Conservation (phyloP, 1,284 basidiomycete species). For the Exobasidium rhododendri region DNA sequence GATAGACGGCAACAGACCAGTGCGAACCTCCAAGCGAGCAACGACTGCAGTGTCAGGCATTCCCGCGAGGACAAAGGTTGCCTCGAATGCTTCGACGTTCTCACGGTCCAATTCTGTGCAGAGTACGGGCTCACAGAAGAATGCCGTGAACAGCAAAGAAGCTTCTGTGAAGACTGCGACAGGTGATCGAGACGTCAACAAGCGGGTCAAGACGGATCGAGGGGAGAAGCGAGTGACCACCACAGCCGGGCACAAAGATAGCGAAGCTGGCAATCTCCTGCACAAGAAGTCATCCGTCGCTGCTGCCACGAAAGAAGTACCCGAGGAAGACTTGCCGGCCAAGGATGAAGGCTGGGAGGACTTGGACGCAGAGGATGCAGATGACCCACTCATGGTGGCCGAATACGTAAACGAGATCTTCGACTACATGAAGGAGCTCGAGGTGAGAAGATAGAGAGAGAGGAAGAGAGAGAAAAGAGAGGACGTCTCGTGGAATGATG, state of each 20-base stretch:
- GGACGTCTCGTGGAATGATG: not conserved
- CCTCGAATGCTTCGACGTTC: slow-evolving; percentile 8
- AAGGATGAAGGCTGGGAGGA: slow-evolving; percentile 70
- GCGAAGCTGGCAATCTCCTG: not conserved
- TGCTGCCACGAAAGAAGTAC: not conserved
- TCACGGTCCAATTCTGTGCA: slow-evolving; percentile 16
- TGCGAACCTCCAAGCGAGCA: not conserved
- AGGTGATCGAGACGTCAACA: slow-evolving; percentile 17
- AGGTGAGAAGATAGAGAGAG: slow-evolving; percentile 57
- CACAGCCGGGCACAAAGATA: not conserved
- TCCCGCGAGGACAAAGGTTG: not conserved
- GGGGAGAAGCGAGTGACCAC: slow-evolving; percentile 21
- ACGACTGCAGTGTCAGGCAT: slow-evolving; percentile 5
- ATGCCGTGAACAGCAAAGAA: slow-evolving; percentile 18
- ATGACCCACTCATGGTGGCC: slow-evolving; percentile 93
- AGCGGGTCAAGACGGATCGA: slow-evolving; percentile 16
- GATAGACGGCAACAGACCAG: not conserved
- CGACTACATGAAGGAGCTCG: slow-evolving; percentile 75
- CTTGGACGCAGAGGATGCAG: slow-evolving; percentile 85
- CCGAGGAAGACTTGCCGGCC: slow-evolving; percentile 14
- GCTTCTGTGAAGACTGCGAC: slow-evolving; percentile 15
- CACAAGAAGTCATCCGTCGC: slow-evolving; percentile 2
- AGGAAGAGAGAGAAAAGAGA: no score
- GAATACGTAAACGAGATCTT: slow-evolving; percentile 96
- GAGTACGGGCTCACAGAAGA: slow-evolving; percentile 20